phyloP scores from a whole-genome alignment of 352 stramenopile species.

The Pythium insidiosum region DNA sequence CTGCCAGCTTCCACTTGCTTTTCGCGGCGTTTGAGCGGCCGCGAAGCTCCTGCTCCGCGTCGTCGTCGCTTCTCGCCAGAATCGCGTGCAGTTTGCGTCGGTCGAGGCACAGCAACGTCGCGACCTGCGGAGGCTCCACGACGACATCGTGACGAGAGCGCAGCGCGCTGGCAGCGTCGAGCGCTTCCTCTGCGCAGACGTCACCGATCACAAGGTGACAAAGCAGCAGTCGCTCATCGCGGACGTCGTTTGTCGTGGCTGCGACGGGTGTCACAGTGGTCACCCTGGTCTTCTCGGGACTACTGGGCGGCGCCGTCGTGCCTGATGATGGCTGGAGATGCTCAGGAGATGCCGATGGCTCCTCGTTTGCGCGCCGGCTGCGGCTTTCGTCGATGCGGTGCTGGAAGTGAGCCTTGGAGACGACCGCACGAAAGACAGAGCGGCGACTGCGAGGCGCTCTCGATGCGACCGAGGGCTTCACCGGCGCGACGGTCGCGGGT shows the following conservation, averaged over 20 bases:
- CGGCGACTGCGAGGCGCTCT: background rate
- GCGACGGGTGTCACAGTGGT: too few species aligned
- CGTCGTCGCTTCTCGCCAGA: conserved; percentile 36
- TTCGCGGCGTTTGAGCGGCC: conserved; percentile 23
- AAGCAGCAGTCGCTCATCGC: conserved; percentile 16
- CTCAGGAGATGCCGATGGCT: too few species aligned
- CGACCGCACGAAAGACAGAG: conserved; percentile 8
- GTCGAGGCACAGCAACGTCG: conserved; percentile 27
- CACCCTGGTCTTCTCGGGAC: too few species aligned
- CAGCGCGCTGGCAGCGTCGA: conserved; percentile 10
- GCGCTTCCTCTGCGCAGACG: conserved; percentile 42
- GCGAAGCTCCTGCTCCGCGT: conserved; percentile 31
- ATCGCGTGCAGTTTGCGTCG: conserved; percentile 24
- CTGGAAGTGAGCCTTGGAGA: conserved; percentile 6
- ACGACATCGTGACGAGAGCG: conserved; percentile 17
- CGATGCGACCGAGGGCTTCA: background rate
- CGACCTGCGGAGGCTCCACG: conserved; percentile 1
- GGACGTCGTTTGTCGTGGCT: background rate
- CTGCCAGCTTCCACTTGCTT: conserved; percentile 40
- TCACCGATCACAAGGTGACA: conserved; percentile 34
- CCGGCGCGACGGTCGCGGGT: background rate
- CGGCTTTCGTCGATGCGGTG: conserved; percentile 7
- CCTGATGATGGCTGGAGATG: too few species aligned
- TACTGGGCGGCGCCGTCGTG: background rate
- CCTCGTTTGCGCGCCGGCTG: too few species aligned